Percentiles rank a stretch among this genome's conserved stretches.
phyloP scores from a whole-genome alignment of 116 monocot genomes.

The Phalaenopsis hybrid region DNA sequence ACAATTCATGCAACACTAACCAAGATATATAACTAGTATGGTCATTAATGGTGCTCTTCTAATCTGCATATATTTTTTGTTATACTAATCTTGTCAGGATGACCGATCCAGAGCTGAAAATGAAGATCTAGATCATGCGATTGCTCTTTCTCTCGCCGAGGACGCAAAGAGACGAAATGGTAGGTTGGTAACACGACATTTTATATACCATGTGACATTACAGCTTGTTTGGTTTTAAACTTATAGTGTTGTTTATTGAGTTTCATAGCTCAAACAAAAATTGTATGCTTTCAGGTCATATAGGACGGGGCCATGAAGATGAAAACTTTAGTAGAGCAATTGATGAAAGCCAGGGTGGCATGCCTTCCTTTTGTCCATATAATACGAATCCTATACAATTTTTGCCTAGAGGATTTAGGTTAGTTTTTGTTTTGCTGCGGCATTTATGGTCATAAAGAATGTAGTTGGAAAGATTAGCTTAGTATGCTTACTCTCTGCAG shows the following conservation, averaged over 20 bases:
- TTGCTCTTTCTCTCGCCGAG: conserved; percentile 79
- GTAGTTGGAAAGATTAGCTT: neutral
- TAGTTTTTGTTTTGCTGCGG: neutral
- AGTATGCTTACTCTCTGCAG: conserved; percentile 17
- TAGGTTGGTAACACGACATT: conserved; percentile 5
- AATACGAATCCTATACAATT: conserved; percentile 28
- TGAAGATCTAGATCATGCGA: conserved; percentile 79
- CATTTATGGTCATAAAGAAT: neutral
- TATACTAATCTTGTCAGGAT: conserved; percentile 33
- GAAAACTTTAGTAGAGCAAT: conserved; percentile 58
- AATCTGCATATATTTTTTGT: neutral
- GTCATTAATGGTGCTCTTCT: neutral
- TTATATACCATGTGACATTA: neutral
- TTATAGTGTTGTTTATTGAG: neutral
- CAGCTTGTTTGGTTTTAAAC: neutral
- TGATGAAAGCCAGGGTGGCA: conserved; percentile 46
- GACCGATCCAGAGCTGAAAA: conserved; percentile 49
- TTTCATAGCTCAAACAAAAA: neutral
- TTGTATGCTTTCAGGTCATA: conserved; percentile 22
- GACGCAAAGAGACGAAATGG: conserved; percentile 50
- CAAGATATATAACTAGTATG: neutral
- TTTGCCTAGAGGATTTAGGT: conserved; percentile 70
- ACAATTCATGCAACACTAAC: neutral
- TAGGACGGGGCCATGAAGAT: conserved; percentile 35
- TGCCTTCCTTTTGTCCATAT: conserved; percentile 32